Base-by-base conservation (phyloP, 148 eudicot genomes). In the Agrostemma githago region DNA sequence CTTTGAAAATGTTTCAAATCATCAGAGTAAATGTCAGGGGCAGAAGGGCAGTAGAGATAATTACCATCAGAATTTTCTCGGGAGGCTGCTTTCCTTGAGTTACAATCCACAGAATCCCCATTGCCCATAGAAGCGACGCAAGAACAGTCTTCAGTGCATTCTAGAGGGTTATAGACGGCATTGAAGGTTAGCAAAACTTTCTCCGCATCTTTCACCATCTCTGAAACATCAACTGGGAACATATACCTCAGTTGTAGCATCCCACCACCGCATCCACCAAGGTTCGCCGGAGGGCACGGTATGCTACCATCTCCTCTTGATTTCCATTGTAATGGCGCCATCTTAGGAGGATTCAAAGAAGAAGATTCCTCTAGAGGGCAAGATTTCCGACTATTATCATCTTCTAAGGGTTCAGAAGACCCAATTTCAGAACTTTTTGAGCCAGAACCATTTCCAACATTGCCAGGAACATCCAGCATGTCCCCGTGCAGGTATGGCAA, bases 221-320 rank as follows among this genome's bases (percentile, higher is more conserved):
- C 71, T 20, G 77, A 68, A 57, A 88, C 82, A 77, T 81, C 76
- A 54, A 51, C 58, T 9, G 80, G 69, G 60, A 84, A 81, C 78
- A 85, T 80, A 59, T 61, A 65, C 76, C 16, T 88, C 62, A 88
- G 71, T 38, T 80, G 74, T 48, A 88, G 76, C 41, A 82, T 1
- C 68, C 78, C 82, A 48, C 12, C 17, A 3, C 84, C 84, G 78
- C 96, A 90, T 43, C 95, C 92, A 70, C 88, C 90, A 48, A 80
- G 42, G 3, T 70, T 38, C 70, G 46, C 15, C n/a, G 88, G 88
- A 2, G 92, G 96, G 73, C 96, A 90, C 42, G 84, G 87, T 11
- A 90, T 85, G 42, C 84, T 84, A 64, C 87, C 96, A 72, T 77
- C 80, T 51, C 63, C 84, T 63, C 69, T 75, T 20, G 82, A 67